A percentile compares a stretch with the other conserved stretches of the same genome.
Evolutionary conservation across 805 yeast genomes (phyloP).

Genomic region (Metschnikowia gruessii): DNA sequence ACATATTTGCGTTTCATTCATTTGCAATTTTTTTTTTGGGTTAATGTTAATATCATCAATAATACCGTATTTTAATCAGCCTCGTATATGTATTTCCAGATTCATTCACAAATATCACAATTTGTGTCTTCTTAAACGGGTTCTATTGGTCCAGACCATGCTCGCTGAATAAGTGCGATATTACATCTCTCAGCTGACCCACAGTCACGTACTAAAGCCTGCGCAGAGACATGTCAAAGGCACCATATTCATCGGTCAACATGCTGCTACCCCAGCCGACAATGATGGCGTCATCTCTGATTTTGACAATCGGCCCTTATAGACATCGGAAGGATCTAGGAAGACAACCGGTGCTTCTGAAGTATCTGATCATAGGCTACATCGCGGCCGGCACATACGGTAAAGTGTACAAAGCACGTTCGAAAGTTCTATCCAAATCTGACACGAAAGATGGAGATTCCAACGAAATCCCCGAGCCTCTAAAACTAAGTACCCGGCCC

Average conservation of each 20-base stretch:
- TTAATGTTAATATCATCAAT: too few species aligned
- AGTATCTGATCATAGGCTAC: constrained; percentile 87
- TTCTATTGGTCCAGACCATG: background rate
- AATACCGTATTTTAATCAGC: too few species aligned
- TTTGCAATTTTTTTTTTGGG: background rate
- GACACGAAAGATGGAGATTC: constrained; percentile 16
- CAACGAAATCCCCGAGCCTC: constrained; percentile 7
- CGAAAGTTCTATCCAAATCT: constrained; percentile 23
- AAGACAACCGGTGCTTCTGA: constrained; percentile 72
- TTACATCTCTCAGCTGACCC: background rate
- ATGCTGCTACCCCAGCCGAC: constrained; percentile 20
- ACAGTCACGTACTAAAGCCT: background rate
- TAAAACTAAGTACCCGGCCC: background rate
- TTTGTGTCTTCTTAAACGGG: too few species aligned
- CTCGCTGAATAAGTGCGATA: background rate
- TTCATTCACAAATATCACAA: too few species aligned
- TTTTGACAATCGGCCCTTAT: constrained; percentile 43
- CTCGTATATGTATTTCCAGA: too few species aligned
- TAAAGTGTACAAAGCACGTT: constrained; percentile 83
- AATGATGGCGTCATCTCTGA: constrained; percentile 40
- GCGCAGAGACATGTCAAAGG: background rate
- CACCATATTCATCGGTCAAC: background rate
- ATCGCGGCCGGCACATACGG: constrained; percentile 99
- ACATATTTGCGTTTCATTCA: background rate
- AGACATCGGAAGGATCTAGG: constrained; percentile 55